These are phyloP conservation scores for Lophiostoma macrostomum DNA, from an alignment of 495 filamentous ascomycete species.

Conservation along the genomic window DNA sequence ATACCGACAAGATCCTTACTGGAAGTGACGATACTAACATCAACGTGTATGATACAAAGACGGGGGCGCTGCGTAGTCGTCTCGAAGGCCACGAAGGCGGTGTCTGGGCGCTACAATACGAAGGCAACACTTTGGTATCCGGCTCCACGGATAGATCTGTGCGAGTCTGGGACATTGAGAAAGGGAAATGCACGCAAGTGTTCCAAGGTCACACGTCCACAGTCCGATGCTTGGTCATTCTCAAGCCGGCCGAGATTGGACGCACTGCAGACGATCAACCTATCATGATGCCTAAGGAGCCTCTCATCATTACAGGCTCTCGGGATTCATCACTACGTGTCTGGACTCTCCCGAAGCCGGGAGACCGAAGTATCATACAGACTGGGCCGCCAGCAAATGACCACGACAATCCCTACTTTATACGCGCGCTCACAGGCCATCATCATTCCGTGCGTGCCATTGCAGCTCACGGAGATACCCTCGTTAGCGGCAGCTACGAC, in stretches of 20 bases:
- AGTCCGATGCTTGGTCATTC: conserved; percentile 91
- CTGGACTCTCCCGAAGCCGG: conserved; percentile 88
- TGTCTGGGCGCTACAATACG: conserved; percentile 96
- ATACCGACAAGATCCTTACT: conserved; percentile 95
- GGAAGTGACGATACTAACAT: conserved; percentile 98
- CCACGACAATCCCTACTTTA: conserved; percentile 86
- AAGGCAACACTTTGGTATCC: conserved; percentile 91
- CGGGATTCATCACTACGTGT: conserved; percentile 91
- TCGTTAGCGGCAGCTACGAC: conserved; percentile 99
- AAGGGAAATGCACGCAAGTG: conserved; percentile 83
- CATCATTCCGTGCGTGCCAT: conserved; percentile 96
- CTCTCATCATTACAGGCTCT: conserved; percentile 95
- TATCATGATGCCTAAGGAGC: conserved; percentile 85
- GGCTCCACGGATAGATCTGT: conserved; percentile 96
- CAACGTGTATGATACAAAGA: conserved; percentile 97
- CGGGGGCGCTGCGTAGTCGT: conserved; percentile 74
- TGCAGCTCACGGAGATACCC: conserved; percentile 88
- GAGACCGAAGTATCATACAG: conserved; percentile 71
- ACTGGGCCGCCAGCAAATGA: conserved; percentile 72
- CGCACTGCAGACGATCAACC: conserved; percentile 66
- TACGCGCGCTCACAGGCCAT: conserved; percentile 82
- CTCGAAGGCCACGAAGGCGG: conserved; percentile 94
- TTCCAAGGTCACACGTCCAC: conserved; percentile 98
- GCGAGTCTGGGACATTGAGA: conserved; percentile 95
- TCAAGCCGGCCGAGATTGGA: conserved; percentile 80